These are phyloP conservation scores for Candida anutae DNA, from an alignment of 1,139 yeast species.

Conservation along the genomic window DNA sequence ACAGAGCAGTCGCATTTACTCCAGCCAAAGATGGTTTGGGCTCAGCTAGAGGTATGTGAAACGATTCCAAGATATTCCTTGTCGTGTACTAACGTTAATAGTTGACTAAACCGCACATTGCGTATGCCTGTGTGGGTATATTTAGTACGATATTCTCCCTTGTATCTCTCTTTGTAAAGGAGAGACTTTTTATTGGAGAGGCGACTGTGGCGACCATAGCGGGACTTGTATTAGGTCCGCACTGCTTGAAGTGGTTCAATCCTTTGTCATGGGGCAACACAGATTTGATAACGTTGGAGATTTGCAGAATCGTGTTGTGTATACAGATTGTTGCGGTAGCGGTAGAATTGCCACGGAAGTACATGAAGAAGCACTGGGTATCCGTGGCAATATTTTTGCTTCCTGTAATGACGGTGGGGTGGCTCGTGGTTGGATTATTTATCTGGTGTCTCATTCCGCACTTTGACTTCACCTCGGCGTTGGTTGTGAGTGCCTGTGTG, in stretches of 20 bases:
- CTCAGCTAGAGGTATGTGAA: slow-evolving; percentile 31
- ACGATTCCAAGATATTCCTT: background rate
- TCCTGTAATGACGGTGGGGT: slow-evolving; percentile 93
- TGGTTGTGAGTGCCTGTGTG: slow-evolving; percentile 83
- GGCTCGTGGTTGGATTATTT: slow-evolving; percentile 83
- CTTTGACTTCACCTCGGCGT: slow-evolving; percentile 67
- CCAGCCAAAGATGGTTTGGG: slow-evolving; percentile 39
- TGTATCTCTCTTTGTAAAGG: slow-evolving; percentile 87
- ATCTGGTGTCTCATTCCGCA: slow-evolving; percentile 82
- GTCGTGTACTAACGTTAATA: slow-evolving; percentile 16
- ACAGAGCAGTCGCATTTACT: no score
- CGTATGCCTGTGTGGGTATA: slow-evolving; percentile 89
- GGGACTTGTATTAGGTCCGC: slow-evolving; percentile 91
- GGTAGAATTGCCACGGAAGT: slow-evolving; percentile 89
- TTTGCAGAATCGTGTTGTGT: slow-evolving; percentile 81
- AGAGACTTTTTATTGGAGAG: slow-evolving; percentile 85
- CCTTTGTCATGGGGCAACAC: slow-evolving; percentile 90
- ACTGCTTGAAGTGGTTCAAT: slow-evolving; percentile 80
- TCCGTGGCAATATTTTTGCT: slow-evolving; percentile 71
- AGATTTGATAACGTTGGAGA: slow-evolving; percentile 78
- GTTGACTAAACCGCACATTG: slow-evolving; percentile 60
- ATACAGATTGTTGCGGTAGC: slow-evolving; percentile 97
- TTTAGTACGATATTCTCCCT: slow-evolving; percentile 83
- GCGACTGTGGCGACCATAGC: slow-evolving; percentile 90
- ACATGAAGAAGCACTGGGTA: slow-evolving; percentile 85